Percentiles rank a stretch among this genome's conserved stretches.
Evolutionary conservation across 2,329 filamentous ascomycete species (phyloP).

Genomic region (Pseudogymnoascus sp.): DNA sequence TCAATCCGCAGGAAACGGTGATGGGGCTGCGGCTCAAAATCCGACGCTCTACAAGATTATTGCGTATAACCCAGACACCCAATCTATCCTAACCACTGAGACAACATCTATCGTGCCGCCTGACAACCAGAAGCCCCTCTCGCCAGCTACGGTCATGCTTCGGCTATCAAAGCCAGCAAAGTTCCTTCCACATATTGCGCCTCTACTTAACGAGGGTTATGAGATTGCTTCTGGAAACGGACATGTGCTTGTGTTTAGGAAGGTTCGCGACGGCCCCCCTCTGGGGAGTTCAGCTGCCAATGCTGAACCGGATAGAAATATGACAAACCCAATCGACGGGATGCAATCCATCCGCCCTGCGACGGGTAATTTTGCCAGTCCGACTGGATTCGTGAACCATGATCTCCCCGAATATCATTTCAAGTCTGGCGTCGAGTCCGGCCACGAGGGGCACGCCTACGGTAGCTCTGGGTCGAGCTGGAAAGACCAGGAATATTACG

Average conservation of each 20-base stretch:
- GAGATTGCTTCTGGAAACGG: constrained; percentile 57
- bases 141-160: constrained; percentile 53
- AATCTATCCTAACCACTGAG: constrained; percentile 51
- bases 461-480: constrained; percentile 32
- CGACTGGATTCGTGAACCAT: constrained; percentile 59
- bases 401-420: constrained; percentile 38
- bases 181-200: constrained; percentile 56
- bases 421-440: constrained; percentile 38
- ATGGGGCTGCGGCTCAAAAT: constrained; percentile 10
- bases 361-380: constrained; percentile 54
- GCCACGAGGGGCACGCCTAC: constrained; percentile 42
- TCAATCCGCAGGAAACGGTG: background rate
- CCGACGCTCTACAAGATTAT: constrained; percentile 53
- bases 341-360: constrained; percentile 31
- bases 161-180: constrained; percentile 54
- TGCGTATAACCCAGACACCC: constrained; percentile 53
- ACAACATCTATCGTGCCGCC: constrained; percentile 49
- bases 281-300: constrained; percentile 26
- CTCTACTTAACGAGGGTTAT: constrained; percentile 54
- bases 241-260: constrained; percentile 60
- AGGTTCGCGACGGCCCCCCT: constrained; percentile 36
- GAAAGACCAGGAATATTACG: constrained; percentile 20
- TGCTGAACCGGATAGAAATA: constrained; percentile 43
- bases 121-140: constrained; percentile 38
- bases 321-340: constrained; percentile 48